Conservation (phyloP, 805 yeast genomes). For the Yamadazyma paraphyllophila region DNA sequence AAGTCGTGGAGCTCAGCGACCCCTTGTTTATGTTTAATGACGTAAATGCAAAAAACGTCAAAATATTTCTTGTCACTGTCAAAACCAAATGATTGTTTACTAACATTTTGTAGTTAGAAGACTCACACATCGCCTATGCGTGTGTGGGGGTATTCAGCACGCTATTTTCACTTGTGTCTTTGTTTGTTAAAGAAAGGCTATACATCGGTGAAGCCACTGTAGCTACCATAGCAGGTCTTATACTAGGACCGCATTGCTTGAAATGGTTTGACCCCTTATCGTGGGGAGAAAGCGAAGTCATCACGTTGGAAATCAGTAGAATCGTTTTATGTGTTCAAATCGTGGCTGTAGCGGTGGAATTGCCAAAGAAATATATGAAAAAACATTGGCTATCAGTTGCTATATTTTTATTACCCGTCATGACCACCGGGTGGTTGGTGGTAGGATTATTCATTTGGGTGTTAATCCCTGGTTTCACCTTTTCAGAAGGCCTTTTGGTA, state of each 20-base stretch:
- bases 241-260: conserved; percentile 84
- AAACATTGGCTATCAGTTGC: conserved; percentile 78
- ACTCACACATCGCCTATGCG: conserved; percentile 85
- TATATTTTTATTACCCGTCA: conserved; percentile 75
- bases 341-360: conserved; percentile 91
- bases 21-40: no score
- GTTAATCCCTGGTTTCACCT: conserved; percentile 68
- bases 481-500: conserved; percentile 68
- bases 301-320: conserved; percentile 81
- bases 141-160: conserved; percentile 81
- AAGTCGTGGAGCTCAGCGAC: no score
- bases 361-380: conserved; percentile 85
- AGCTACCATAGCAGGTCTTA: conserved; percentile 80
- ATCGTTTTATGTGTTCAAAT: conserved; percentile 83
- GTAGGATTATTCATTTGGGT: conserved; percentile 79
- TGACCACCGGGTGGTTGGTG: conserved; percentile 87
- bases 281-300: conserved; percentile 84
- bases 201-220: conserved; percentile 92
- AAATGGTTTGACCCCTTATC: conserved; percentile 77
- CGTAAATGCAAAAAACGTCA: neutral
- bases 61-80: neutral
- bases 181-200: conserved; percentile 76
- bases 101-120: conserved; percentile 35
- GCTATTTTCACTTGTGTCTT: conserved; percentile 74
- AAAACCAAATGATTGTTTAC: neutral